These are phyloP conservation scores for Pezicula carpinea DNA, from an alignment of 2,329 filamentous ascomycete genomes.

Conservation along the genomic window DNA sequence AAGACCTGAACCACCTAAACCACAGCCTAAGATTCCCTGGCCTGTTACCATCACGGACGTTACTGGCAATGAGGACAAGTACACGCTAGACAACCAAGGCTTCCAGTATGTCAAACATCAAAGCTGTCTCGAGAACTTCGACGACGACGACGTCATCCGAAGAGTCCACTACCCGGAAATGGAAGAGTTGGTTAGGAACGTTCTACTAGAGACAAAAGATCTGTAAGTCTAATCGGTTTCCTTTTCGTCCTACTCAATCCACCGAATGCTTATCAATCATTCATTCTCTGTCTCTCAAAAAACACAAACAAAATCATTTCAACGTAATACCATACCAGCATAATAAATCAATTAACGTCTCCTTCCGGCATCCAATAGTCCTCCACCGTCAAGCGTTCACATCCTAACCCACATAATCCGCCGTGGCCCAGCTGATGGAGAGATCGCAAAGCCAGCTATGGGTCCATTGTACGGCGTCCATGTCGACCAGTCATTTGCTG, in stretches of 20 bases:
- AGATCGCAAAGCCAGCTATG: neutral
- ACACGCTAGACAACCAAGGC: neutral
- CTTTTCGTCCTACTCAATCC: neutral
- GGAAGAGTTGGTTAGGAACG: neutral
- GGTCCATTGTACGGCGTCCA: neutral
- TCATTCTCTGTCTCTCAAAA: neutral
- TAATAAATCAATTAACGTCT: too few relatives aligned
- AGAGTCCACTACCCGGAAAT: neutral
- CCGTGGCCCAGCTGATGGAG: neutral
- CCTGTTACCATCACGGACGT: neutral
- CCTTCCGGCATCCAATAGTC: too few relatives aligned
- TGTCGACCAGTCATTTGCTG: neutral
- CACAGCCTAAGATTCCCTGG: neutral
- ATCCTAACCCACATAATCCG: neutral
- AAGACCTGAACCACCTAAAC: neutral
- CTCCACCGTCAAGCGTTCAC: neutral
- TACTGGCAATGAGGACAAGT: neutral
- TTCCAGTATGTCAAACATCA: neutral
- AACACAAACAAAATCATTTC: too few relatives aligned
- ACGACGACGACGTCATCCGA: neutral
- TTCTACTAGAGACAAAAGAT: neutral
- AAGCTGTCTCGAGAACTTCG: neutral
- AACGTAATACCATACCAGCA: too few relatives aligned
- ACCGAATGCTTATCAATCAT: neutral
- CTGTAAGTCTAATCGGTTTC: neutral